phyloP scores from a whole-genome alignment of 805 yeast genomes.

The Ogataea paraovalis region DNA sequence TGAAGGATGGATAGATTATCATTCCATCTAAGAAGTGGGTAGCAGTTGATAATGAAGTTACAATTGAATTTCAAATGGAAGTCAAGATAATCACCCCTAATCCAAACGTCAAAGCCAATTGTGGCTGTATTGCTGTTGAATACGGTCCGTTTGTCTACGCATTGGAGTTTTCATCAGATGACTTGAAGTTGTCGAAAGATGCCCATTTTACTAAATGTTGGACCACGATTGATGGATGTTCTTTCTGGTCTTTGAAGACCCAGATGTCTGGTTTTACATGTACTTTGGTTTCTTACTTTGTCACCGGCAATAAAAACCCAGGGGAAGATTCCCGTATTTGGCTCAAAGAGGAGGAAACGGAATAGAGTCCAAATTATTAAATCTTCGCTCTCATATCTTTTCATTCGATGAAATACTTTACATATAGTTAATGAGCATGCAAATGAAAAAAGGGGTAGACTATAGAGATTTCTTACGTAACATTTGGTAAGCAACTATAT shows the following conservation, averaged over 20 bases:
- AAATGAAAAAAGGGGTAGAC: no score
- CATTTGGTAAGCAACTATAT: no score
- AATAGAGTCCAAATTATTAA: no score
- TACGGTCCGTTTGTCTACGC: conserved; percentile 22
- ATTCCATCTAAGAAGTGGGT: conserved; percentile 4
- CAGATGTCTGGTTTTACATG: conserved; percentile 1
- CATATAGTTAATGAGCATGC: no score
- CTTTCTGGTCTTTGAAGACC: conserved; percentile 9
- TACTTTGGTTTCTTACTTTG: conserved; percentile 18
- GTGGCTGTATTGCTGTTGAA: conserved; percentile 17
- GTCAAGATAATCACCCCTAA: conserved; percentile 11
- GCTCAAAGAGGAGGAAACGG: conserved; percentile 5
- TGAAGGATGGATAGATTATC: conserved; percentile 10
- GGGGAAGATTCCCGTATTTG: conserved; percentile 22
- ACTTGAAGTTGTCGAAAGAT: conserved; percentile 5
- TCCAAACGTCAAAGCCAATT: conserved; percentile 16
- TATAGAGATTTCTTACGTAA: no score
- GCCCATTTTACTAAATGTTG: conserved; percentile 4
- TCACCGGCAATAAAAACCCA: conserved; percentile 18
- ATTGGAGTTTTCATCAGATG: conserved; percentile 10
- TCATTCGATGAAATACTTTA: no score
- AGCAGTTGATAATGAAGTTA: conserved; percentile 1
- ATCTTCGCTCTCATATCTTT: no score
- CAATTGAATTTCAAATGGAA: conserved; percentile 9
- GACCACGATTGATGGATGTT: conserved; percentile 3